Evolutionary conservation across 2,329 filamentous ascomycete species (phyloP).

Genomic region (Talaromyces atroroseus): DNA sequence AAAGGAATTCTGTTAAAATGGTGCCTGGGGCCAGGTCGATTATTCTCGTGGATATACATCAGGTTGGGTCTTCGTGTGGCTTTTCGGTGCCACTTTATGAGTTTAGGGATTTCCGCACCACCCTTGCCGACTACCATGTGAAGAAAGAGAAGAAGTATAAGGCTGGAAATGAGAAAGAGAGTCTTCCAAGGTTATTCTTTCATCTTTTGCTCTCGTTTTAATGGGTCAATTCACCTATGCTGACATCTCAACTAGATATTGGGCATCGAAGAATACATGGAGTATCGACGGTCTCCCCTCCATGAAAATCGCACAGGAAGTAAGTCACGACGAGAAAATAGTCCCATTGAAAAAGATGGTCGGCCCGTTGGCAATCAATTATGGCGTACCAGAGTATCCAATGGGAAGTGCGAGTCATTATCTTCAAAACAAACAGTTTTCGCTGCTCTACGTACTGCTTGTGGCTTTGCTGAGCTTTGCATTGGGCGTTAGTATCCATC

Average conservation of each 20-base stretch:
- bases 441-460: slow-evolving; percentile 1
- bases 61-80: slow-evolving; percentile 13
- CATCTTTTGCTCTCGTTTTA: not conserved
- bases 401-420: not conserved
- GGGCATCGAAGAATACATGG: slow-evolving; percentile 13
- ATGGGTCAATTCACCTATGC: not conserved
- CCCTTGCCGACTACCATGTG: slow-evolving; percentile 1
- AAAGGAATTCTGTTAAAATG: slow-evolving; percentile 2
- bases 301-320: slow-evolving; percentile 5
- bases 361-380: slow-evolving; percentile 7
- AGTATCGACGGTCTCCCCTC: slow-evolving; percentile 11
- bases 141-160: slow-evolving; percentile 8
- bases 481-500: not conserved
- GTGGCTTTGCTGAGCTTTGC: slow-evolving; percentile 8
- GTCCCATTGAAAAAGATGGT: slow-evolving; percentile 11
- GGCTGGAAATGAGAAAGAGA: slow-evolving; percentile 12
- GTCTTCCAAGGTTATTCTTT: slow-evolving; percentile 9
- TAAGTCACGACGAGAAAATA: slow-evolving; percentile 9
- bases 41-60: slow-evolving; percentile 12
- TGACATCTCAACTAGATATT: slow-evolving; percentile 4
- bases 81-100: slow-evolving; percentile 13
- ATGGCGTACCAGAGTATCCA: slow-evolving; percentile 5
- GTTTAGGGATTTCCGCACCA: slow-evolving; percentile 10
- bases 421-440: not conserved
- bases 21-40: slow-evolving; percentile 10